Evolutionary conservation across 257 asterid genomes (phyloP).

Genomic region (Solanum pennellii): DNA sequence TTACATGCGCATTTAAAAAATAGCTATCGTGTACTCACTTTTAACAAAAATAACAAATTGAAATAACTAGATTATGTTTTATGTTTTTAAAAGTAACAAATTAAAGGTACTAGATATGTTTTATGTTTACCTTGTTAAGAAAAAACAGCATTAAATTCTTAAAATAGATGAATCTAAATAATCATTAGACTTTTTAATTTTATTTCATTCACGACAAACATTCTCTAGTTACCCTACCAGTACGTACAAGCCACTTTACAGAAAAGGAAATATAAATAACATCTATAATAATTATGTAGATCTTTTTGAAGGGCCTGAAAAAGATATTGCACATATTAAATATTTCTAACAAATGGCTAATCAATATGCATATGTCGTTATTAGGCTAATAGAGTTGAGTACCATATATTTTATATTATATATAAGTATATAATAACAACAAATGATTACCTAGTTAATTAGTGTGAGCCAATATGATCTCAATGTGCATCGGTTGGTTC

Average conservation of each 20-base stretch:
- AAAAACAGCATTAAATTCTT: neutral
- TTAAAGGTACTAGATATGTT: neutral
- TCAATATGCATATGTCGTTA: neutral
- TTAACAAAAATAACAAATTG: neutral
- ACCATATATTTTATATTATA: neutral
- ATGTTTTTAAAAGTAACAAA: neutral
- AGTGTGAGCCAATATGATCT: neutral
- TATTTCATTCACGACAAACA: neutral
- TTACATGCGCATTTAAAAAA: rapidly evolving
- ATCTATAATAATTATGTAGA: neutral
- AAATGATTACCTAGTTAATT: neutral
- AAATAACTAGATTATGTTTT: neutral
- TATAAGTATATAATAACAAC: neutral
- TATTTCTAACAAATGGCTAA: neutral
- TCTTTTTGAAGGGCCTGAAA: neutral
- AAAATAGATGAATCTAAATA: neutral
- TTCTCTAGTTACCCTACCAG: neutral
- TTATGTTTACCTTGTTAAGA: neutral
- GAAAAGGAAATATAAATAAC: neutral
- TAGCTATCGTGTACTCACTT: neutral
- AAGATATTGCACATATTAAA: neutral
- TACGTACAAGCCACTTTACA: neutral
- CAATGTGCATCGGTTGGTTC: neutral
- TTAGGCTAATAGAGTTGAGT: neutral
- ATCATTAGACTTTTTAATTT: neutral